A percentile compares a stretch with the other conserved stretches of the same genome.
phyloP scores from a whole-genome alignment of 2,329 filamentous ascomycete genomes.

The Penicillium sp. region DNA sequence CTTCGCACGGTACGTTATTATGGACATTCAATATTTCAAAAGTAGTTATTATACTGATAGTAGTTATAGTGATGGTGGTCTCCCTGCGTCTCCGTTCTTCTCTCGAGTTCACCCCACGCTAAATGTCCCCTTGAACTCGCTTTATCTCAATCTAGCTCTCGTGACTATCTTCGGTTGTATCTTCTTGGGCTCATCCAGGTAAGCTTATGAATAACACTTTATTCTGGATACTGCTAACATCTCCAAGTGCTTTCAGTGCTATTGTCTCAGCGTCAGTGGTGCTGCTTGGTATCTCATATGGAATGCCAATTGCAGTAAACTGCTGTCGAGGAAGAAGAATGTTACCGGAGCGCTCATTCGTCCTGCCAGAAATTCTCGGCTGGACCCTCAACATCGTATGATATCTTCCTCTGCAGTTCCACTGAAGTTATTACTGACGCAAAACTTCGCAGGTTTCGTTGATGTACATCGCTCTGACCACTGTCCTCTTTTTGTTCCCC shows the following conservation, averaged over 20 bases:
- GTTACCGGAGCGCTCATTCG: conserved; percentile 61
- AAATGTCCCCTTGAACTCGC: conserved; percentile 63
- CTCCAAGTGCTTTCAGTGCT: conserved; percentile 61
- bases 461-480: conserved; percentile 66
- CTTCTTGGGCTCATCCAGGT: conserved; percentile 59
- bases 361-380: conserved; percentile 50
- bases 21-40: not conserved
- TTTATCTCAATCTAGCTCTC: conserved; percentile 58
- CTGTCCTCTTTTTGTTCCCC: conserved; percentile 72
- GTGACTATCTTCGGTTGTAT: conserved; percentile 68
- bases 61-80: conserved; percentile 57
- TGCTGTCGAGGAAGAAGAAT: conserved; percentile 63
- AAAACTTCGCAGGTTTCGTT: conserved; percentile 50
- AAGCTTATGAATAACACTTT: not conserved
- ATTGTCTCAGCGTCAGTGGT: conserved; percentile 70
- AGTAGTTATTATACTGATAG: not conserved
- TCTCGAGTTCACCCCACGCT: conserved; percentile 60
- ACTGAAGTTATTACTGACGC: not conserved
- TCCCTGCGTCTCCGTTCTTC: conserved; percentile 61
- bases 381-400: conserved; percentile 59
- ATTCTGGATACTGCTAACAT: not conserved
- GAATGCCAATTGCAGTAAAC: conserved; percentile 69
- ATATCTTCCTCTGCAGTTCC: not conserved
- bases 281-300: conserved; percentile 69
- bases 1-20: conserved; percentile 27